phyloP scores from a whole-genome alignment of 129 eudicot species.

The Pseudognaphalium luteoalbum region DNA sequence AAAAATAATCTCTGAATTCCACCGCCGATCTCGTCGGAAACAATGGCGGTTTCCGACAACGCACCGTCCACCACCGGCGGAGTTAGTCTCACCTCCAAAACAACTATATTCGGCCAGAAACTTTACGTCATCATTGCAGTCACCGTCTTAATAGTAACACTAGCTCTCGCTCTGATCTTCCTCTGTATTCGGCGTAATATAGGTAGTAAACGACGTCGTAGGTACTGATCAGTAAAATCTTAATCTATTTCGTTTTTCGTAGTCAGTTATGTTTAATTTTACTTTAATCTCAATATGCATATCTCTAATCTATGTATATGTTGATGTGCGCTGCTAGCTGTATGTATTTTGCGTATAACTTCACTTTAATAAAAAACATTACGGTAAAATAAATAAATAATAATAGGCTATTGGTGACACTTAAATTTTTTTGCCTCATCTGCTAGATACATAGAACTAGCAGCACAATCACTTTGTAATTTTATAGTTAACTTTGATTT shows the following conservation, averaged over 20 bases:
- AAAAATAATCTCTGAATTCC: background rate
- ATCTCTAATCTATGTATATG: too few species aligned
- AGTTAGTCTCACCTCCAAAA: conserved; percentile 40
- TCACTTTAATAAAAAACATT: too few species aligned
- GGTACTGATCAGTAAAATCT: background rate
- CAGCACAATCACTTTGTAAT: background rate
- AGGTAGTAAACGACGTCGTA: conserved; percentile 43
- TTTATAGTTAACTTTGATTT: too few species aligned
- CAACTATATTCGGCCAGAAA: conserved; percentile 61
- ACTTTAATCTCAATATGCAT: background rate
- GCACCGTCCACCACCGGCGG: conserved; percentile 25
- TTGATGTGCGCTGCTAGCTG: background rate
- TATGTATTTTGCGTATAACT: background rate
- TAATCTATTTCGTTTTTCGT: background rate
- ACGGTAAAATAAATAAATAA: too few species aligned
- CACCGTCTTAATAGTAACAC: conserved; percentile 38
- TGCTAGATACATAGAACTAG: too few species aligned
- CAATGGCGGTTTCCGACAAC: conserved; percentile 49
- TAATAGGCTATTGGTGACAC: too few species aligned
- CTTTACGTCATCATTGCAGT: conserved; percentile 59
- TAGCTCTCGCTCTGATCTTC: conserved; percentile 37
- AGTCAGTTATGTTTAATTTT: background rate
- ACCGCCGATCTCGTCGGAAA: conserved; percentile 23
- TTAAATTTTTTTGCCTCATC: too few species aligned
- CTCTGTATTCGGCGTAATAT: conserved; percentile 44